These are phyloP conservation scores for Phytopythium delawarense DNA, from an alignment of 352 stramenopile genomes.

Conservation along the genomic window DNA sequence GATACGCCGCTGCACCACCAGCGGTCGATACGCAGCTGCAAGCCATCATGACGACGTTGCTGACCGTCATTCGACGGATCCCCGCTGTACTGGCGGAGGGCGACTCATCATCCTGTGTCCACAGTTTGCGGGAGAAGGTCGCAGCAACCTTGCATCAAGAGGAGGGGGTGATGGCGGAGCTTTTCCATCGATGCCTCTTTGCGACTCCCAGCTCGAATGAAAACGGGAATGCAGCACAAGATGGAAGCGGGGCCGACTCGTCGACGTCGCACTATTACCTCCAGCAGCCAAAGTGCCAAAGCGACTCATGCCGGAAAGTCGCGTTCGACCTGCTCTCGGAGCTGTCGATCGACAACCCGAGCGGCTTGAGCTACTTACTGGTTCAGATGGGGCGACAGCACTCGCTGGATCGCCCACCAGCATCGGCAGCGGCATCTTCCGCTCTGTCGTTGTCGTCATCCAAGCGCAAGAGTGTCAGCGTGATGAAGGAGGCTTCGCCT, in stretches of 20 bases:
- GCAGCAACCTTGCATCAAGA: conserved; percentile 40
- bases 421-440: conserved; percentile 14
- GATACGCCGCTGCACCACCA: conserved; percentile 10
- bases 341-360: conserved; percentile 57
- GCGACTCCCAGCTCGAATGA: conserved; percentile 34
- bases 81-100: conserved; percentile 43
- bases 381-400: conserved; percentile 71
- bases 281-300: conserved; percentile 79
- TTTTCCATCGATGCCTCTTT: conserved; percentile 72
- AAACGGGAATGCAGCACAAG: conserved; percentile 13
- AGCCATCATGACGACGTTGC: conserved; percentile 51
- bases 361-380: conserved; percentile 62
- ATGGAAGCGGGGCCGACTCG: conserved; percentile 13
- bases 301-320: conserved; percentile 59
- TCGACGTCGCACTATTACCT: conserved; percentile 69
- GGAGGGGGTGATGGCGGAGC: conserved; percentile 61
- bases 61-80: conserved; percentile 55
- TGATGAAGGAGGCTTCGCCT: conserved; percentile 22
- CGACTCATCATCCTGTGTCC: conserved; percentile 34
- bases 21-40: conserved; percentile 40
- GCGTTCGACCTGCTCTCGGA: conserved; percentile 78
- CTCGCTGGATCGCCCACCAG: conserved; percentile 49
- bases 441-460: conserved; percentile 18
- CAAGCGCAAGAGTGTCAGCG: conserved; percentile 51
- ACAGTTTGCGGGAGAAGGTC: conserved; percentile 50